Conservation (phyloP, 345 rosid species). For the Rubroshorea leprosula region DNA sequence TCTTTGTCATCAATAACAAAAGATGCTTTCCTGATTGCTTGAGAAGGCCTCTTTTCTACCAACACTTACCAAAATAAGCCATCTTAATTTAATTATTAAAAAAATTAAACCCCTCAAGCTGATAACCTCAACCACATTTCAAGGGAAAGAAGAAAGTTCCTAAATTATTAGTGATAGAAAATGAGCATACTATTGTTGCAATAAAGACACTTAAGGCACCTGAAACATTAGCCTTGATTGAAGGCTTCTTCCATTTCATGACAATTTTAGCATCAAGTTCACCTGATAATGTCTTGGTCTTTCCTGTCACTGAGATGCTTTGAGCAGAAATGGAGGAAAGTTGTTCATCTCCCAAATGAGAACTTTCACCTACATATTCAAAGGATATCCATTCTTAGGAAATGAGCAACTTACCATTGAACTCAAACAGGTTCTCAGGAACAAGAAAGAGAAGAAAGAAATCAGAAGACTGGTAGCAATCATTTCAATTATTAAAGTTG, state of each 20-base stretch:
- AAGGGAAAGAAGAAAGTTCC: too few species aligned
- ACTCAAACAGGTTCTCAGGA: too few species aligned
- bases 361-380: slow-evolving; percentile 36
- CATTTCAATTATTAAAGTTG: not conserved
- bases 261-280: slow-evolving; percentile 26
- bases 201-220: slow-evolving; percentile 19
- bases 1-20: slow-evolving; percentile 24
- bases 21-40: slow-evolving; percentile 28
- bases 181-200: not conserved
- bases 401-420: not conserved
- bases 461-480: not conserved
- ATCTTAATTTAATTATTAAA: too few species aligned
- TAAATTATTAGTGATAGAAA: not conserved
- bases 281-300: slow-evolving; percentile 9
- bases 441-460: not conserved
- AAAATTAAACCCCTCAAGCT: too few species aligned
- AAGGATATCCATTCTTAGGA: slow-evolving; percentile 10
- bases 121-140: too few species aligned
- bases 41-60: slow-evolving; percentile 27
- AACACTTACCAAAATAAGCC: too few species aligned
- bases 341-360: slow-evolving; percentile 25
- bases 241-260: slow-evolving; percentile 26
- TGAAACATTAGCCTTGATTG: slow-evolving; percentile 26
- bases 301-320: slow-evolving; percentile 27
- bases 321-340: slow-evolving; percentile 23